These are phyloP conservation scores for Scleroderma citrinum DNA, from an alignment of 768 basidiomycete genomes.

Conservation along the genomic window DNA sequence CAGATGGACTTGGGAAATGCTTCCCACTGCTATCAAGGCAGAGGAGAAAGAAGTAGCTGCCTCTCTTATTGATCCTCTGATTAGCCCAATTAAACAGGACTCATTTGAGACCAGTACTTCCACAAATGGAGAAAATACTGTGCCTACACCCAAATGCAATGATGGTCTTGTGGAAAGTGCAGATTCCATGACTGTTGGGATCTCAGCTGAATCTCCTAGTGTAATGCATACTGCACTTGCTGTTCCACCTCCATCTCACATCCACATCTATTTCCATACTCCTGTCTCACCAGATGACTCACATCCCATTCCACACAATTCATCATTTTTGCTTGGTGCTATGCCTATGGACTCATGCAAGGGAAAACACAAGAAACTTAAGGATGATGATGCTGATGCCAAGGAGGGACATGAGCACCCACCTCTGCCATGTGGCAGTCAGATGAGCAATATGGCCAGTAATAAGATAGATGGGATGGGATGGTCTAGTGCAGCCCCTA, in stretches of 20 bases:
- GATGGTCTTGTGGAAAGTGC: conserved; percentile 9
- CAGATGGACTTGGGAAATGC: conserved; percentile 80
- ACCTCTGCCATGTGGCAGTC: conserved; percentile 45
- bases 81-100: conserved; percentile 29
- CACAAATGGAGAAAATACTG: conserved; percentile 13
- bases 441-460: conserved; percentile 50
- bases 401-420: conserved; percentile 67
- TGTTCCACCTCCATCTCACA: conserved; percentile 64
- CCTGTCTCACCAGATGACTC: conserved; percentile 80
- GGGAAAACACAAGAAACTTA: conserved; percentile 84
- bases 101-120: conserved; percentile 18
- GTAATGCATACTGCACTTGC: conserved; percentile 27
- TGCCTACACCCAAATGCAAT: conserved; percentile 16
- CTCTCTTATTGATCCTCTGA: conserved; percentile 27
- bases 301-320: conserved; percentile 63
- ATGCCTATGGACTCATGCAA: conserved; percentile 57
- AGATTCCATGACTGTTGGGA: conserved; percentile 29
- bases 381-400: conserved; percentile 79
- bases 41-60: conserved; percentile 33
- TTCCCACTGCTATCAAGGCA: conserved; percentile 35
- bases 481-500: conserved; percentile 59
- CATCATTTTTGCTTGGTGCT: conserved; percentile 33
- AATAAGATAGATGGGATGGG: conserved; percentile 53
- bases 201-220: conserved; percentile 23
- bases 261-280: conserved; percentile 90